These are phyloP conservation scores for Juglanconis juglandina DNA, from an alignment of 2,329 filamentous ascomycete genomes.

Conservation along the genomic window DNA sequence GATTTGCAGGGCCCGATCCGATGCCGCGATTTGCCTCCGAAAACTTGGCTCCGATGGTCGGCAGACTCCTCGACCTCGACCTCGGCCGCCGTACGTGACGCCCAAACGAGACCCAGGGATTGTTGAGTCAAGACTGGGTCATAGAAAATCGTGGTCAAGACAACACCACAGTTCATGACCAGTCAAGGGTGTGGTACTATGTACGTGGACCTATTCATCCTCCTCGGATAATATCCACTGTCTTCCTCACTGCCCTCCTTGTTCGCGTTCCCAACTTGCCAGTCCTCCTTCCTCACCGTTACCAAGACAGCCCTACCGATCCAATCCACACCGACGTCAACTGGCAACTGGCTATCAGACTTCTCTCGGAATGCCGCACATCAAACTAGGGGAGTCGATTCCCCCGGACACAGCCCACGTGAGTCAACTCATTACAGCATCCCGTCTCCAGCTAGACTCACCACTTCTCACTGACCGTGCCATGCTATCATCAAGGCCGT, in stretches of 20 bases:
- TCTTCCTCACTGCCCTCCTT: no score
- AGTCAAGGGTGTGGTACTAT: not conserved
- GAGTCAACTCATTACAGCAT: conserved; percentile 32
- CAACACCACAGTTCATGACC: not conserved
- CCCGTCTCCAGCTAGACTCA: not conserved
- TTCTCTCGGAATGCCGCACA: conserved; percentile 38
- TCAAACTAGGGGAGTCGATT: conserved; percentile 66
- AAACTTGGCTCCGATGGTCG: not conserved
- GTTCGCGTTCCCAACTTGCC: no score
- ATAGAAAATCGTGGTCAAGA: no score
- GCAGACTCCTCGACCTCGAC: not conserved
- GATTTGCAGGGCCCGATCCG: no score
- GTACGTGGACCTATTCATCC: no score
- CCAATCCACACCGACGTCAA: no score
- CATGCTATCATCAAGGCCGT: conserved; percentile 62
- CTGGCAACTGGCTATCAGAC: no score
- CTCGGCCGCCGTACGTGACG: no score
- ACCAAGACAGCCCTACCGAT: no score
- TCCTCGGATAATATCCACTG: no score
- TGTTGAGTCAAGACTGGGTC: not conserved
- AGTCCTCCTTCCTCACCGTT: no score
- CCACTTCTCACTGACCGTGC: not conserved
- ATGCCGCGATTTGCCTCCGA: not conserved
- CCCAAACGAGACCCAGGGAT: no score
- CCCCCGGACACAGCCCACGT: conserved; percentile 77